A percentile compares a stretch with the other conserved stretches of the same genome.
Evolutionary conservation across 306 rosid species (phyloP).

Genomic region (Medicago lupulina): DNA sequence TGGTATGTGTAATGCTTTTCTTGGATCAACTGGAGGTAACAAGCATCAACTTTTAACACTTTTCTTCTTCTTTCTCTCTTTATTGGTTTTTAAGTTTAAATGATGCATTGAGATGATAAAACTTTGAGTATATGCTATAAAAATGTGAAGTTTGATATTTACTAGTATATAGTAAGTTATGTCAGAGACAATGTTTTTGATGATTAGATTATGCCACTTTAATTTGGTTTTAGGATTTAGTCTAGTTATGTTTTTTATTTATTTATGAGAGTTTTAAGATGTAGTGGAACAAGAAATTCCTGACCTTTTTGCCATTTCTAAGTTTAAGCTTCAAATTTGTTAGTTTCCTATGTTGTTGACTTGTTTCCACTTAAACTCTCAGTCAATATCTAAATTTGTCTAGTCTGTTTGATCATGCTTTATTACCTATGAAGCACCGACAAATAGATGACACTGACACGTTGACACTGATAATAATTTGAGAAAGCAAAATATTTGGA

Average conservation of each 20-base stretch:
- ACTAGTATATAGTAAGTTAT: not conserved
- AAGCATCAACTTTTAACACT: slow-evolving; percentile 27
- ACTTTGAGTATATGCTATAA: slow-evolving; percentile 12
- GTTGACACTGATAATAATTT: not conserved
- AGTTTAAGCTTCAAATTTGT: slow-evolving; percentile 11
- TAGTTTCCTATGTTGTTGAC: slow-evolving; percentile 22
- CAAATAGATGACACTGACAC: not conserved
- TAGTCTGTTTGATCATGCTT: slow-evolving; percentile 12
- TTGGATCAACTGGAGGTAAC: slow-evolving; percentile 85
- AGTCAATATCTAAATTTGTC: not conserved
- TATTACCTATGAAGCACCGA: not conserved
- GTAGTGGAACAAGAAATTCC: slow-evolving; percentile 4
- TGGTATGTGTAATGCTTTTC: slow-evolving; percentile 68
- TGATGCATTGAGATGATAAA: not conserved
- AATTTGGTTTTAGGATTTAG: not conserved
- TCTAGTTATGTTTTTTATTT: not conserved
- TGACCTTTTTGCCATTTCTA: not conserved
- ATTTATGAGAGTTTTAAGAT: slow-evolving; percentile 31
- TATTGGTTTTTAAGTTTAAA: not conserved
- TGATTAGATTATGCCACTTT: slow-evolving; percentile 3
- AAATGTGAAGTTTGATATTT: slow-evolving; percentile 23
- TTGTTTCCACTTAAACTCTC: slow-evolving; percentile 7
- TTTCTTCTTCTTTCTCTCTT: not conserved
- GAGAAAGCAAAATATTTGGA: not conserved
- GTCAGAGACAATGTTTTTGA: not conserved